Evolutionary conservation across 129 eudicot species (phyloP), one percentile per base, ranked within the genome.

Genomic region (Lonicera japonica): DNA sequence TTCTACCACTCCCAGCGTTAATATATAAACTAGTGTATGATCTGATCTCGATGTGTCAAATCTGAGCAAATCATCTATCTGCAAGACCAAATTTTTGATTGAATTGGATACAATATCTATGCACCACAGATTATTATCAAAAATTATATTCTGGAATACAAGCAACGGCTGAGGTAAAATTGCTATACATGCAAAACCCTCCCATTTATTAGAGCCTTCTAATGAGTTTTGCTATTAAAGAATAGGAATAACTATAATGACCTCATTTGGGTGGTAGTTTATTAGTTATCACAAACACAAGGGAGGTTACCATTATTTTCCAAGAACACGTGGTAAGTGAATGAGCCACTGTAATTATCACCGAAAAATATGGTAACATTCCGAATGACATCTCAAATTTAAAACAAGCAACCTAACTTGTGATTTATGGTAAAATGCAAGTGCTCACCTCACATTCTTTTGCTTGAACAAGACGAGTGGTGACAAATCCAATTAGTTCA

Each of bases 401-500:
- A 1, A n/a, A n/a, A n/a, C n/a, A n/a, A n/a, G n/a, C n/a, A n/a
- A 6, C 6, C 36, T 6, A 29, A 29, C 36, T 1, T 29, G 6
- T 29, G 36, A 1, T 29, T 29, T 29, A 1, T 29, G 36, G 36
- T 29, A 29, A 29, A n/a, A 29, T 29, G 6, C 52, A 56, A 70
- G 77, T 60, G 69, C 85, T 79, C 83, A 89, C 99, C 91, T 92
- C 99, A 82, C 96, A 85, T 61, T 88, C 99, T 80, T 79, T 88
- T 47, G 92, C 91, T 60, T 73, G 65, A 64, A 88, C 73, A 67
- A 83, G 65, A 60, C 94, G 67, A 21, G 88, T 89, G 24, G 99
- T 88, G 56, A 92, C 83, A 80, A 92, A 92, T 61, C 98, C 99
- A 78, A 92, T 73, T 64, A 92, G 95, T 65, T 92, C 83, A 60